Evolutionary conservation across 2,329 filamentous ascomycete genomes (phyloP), one percentile per base, ranked within the genome.

Genomic region (Penicillium corylophilum): DNA sequence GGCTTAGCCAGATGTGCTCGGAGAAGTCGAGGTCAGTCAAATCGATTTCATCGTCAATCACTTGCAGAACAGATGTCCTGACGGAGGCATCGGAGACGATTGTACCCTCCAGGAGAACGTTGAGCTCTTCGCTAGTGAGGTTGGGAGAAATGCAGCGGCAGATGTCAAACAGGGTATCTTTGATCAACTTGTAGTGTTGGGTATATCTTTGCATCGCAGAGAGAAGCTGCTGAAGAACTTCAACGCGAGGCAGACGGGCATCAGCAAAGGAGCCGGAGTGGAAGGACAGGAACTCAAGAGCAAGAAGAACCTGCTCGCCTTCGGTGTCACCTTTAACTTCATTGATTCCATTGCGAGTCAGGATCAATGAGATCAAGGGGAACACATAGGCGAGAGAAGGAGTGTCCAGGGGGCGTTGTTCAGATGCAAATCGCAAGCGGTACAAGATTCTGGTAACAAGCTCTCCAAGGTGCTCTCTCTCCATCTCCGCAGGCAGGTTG

Each of bases 151-250:
- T 81, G 57, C 87, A 92, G 53, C 91, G 86, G 64, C 89, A 90
- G 59, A 95, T 82, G 69, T 97, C 90, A 48, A 88, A 81, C 57
- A 99, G 83, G 64, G 90, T 95, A 71, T 99, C 94, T 70, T 93
- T 96, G 73, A 96, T 85, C 51, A 92, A 78, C 73, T 96, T 96
- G 77, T 96, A 96, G 72, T 99, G 94, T 66, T 95, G 91, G 40
- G 85, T 87, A 70, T 95, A 96, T 54, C 76, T 82, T 68, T 95
- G 89, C 89, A 99, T 95, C 1, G 91, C 87, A 40, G 78, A 79
- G 50, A 96, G 86, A 33, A 99, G 77, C 3, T 82, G 79, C 2
- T 82, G 77, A 4, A 97, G 72, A 33, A 96, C 79, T 52, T 91
- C 83, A 46, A 82, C 80, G 8, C 94, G 85, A 26, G 93, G 91